Evolutionary conservation across 192 early-diverging fungal genomes (phyloP), one percentile per base, ranked within the genome.

Genomic region (Geosiphon pyriformis): DNA sequence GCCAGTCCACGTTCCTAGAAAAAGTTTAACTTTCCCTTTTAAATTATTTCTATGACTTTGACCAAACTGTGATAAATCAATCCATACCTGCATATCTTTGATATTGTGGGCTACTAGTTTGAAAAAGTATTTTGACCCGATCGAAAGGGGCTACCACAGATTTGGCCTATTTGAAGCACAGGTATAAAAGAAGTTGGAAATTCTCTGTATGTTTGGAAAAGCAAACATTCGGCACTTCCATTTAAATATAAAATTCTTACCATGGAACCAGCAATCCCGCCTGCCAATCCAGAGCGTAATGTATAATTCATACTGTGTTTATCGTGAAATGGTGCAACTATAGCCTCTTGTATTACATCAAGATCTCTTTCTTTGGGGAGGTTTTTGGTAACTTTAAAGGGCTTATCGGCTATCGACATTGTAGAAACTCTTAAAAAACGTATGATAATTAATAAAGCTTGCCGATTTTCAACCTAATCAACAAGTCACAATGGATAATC

Each of bases 51-150:
- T n/a, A n/a, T n/a, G n/a, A n/a, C n/a, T n/a, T n/a, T n/a, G n/a
- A n/a, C n/a, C n/a, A n/a, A n/a, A n/a, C n/a, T n/a, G n/a, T 35
- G 20, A 20, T 18, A 37, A 32, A 0, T 29, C 6, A 31, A 61
- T n/a, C n/a, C n/a, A 25, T 81, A 87, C 83, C 85, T 59, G 78
- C 78, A 72, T 87, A 85, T 73, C 80, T 83, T 62, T 83, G 78
- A 75, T 82, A 93, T 34, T 81, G 61, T 23, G 89, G 85, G 65
- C 88, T 87, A 72, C 83, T 86, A 22, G 91, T 77, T 78, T 93
- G 91, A 53, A 93, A 93, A 50, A 93, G 71, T 25, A 93, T 93
- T 76, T 93, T 93, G 27, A 93, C 88, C 47, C 91, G 82, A 72
- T 93, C 91, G 50, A 93, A 68, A 11, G 91, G 91, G 32, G 91